Evolutionary conservation across 2,329 filamentous ascomycete species (phyloP).

Genomic region (Xylariaceae sp.): DNA sequence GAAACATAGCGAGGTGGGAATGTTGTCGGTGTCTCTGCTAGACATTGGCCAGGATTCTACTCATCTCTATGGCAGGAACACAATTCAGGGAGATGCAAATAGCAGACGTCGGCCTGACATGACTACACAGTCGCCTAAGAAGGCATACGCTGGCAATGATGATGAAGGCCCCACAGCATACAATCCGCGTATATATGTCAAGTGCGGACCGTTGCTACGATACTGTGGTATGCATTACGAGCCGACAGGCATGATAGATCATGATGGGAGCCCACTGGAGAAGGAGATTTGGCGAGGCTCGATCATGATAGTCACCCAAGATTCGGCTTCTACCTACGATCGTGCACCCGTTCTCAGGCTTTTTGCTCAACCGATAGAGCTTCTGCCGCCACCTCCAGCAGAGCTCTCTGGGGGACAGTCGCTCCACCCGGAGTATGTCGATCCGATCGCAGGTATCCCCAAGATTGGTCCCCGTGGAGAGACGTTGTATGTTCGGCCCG

Average conservation of each 20-base stretch:
- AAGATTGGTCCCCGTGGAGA: conserved; percentile 81
- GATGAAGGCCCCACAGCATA: conserved; percentile 64
- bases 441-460: conserved; percentile 80
- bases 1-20: conserved; percentile 61
- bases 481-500: conserved; percentile 80
- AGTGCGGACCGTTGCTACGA: conserved; percentile 83
- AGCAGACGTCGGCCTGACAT: conserved; percentile 44
- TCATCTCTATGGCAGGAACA: conserved; percentile 43
- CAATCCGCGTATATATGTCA: conserved; percentile 75
- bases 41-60: conserved; percentile 46
- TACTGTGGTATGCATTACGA: conserved; percentile 79
- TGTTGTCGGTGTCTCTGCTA: conserved; percentile 53
- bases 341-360: conserved; percentile 73
- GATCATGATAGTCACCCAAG: conserved; percentile 90
- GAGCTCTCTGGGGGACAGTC: conserved; percentile 59
- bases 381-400: conserved; percentile 71
- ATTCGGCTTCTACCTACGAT: conserved; percentile 76
- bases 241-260: conserved; percentile 36
- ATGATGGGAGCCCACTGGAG: conserved; percentile 40
- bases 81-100: conserved; percentile 31
- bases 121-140: conserved; percentile 46
- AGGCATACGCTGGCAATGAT: conserved; percentile 63
- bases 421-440: conserved; percentile 75
- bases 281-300: conserved; percentile 88
- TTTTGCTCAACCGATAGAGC: conserved; percentile 79